Conservation (phyloP, 768 basidiomycete species). For the Galerina marginata region DNA sequence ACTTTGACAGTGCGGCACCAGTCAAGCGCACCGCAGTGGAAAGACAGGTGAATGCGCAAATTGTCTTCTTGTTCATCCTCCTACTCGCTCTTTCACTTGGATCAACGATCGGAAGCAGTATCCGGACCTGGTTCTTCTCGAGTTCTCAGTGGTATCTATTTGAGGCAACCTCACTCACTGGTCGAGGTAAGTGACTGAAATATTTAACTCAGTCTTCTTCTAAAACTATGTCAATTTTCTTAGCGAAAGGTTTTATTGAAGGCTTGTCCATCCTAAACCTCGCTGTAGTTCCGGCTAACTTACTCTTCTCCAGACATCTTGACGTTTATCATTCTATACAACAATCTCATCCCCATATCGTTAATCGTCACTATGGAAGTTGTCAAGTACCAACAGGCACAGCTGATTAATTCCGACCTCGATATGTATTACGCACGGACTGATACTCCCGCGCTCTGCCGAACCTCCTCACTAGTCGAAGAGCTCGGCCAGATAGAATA, state of each 20-base stretch:
- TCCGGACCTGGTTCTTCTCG: conserved; percentile 90
- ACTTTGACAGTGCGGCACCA: conserved; percentile 78
- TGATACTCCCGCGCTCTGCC: conserved; percentile 95
- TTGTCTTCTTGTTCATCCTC: conserved; percentile 91
- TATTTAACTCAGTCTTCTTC: neutral
- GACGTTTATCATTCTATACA: conserved; percentile 98
- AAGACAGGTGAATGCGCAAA: conserved; percentile 93
- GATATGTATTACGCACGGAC: conserved; percentile 98
- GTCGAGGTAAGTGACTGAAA: conserved; percentile 55
- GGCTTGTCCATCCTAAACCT: conserved; percentile 43
- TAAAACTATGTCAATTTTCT: neutral
- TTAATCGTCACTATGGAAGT: conserved; percentile 99
- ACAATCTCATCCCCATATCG: conserved; percentile 98
- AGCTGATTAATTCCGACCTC: conserved; percentile 94
- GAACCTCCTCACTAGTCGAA: conserved; percentile 98
- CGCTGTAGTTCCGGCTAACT: conserved; percentile 12
- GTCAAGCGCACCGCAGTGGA: conserved; percentile 98
- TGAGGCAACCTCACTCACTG: conserved; percentile 61
- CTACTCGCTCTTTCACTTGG: conserved; percentile 88
- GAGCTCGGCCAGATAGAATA: conserved; percentile 98
- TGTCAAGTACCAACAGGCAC: conserved; percentile 97
- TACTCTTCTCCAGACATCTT: conserved; percentile 72
- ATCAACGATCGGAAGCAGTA: conserved; percentile 90
- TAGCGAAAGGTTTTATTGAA: conserved; percentile 84
- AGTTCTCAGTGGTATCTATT: conserved; percentile 90